A percentile compares a stretch with the other conserved stretches of the same genome.
These are phyloP conservation scores for Backusella mclennaniae DNA, from an alignment of 192 early-diverging fungal species.

Conservation along the genomic window DNA sequence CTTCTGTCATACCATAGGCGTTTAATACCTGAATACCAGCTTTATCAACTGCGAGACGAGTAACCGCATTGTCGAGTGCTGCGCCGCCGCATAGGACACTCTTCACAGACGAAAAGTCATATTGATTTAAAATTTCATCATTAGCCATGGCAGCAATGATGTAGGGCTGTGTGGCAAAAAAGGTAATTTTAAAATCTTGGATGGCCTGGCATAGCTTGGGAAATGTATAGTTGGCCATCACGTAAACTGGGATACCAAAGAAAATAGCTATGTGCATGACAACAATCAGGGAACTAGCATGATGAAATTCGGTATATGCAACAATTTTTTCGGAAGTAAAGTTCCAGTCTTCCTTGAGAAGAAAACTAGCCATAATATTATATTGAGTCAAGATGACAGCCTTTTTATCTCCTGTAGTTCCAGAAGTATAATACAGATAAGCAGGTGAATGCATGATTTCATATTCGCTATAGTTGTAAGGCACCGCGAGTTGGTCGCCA, in stretches of 20 bases:
- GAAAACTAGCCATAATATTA: not conserved
- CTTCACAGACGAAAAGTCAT: not conserved
- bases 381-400: not conserved
- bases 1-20: not conserved
- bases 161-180: not conserved
- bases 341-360: not conserved
- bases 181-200: not conserved
- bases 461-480: not conserved
- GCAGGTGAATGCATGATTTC: not conserved
- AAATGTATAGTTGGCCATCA: slow-evolving; percentile 7
- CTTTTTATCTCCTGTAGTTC: slow-evolving; percentile 4
- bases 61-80: not conserved
- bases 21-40: not conserved
- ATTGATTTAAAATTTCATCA: not conserved
- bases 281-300: not conserved
- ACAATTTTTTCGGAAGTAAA: not conserved
- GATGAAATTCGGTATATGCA: not conserved
- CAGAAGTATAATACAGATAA: slow-evolving; percentile 7
- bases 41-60: not conserved
- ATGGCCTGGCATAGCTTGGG: slow-evolving; percentile 10
- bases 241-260: not conserved
- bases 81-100: not conserved
- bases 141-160: not conserved
- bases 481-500: not conserved
- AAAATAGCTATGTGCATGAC: not conserved